These are phyloP conservation scores for Xylaria sp. DNA, from an alignment of 2,329 filamentous ascomycete species.

Conservation along the genomic window DNA sequence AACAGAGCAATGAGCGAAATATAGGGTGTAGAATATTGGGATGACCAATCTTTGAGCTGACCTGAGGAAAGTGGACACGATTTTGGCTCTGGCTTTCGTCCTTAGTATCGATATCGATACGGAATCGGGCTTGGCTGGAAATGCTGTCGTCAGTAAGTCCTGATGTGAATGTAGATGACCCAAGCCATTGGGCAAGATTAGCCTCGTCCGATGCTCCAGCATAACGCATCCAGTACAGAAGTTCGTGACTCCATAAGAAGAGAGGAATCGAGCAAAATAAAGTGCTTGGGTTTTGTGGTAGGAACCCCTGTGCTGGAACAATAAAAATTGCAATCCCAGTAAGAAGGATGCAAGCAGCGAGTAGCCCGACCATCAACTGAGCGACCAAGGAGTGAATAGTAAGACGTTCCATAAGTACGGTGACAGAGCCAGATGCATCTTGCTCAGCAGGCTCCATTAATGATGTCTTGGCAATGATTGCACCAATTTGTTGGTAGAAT, in stretches of 20 bases:
- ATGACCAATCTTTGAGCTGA: slow-evolving; percentile 1
- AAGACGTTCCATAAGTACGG: neutral
- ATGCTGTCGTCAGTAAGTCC: neutral
- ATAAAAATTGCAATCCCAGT: neutral
- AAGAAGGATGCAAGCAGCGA: neutral
- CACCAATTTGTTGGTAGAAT: slow-evolving; percentile 6
- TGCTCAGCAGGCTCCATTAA: neutral
- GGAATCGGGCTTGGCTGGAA: neutral
- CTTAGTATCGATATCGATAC: neutral
- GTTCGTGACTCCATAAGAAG: neutral
- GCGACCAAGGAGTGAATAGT: neutral
- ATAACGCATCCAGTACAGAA: neutral
- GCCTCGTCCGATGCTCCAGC: slow-evolving; percentile 10
- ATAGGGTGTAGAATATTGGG: slow-evolving; percentile 9
- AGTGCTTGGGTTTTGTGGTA: neutral
- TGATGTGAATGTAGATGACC: neutral
- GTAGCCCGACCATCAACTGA: neutral
- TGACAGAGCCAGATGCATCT: neutral
- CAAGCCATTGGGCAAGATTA: neutral
- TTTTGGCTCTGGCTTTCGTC: neutral
- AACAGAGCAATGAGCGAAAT: neutral
- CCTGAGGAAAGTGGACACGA: neutral
- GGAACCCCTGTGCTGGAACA: neutral
- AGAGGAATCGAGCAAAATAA: neutral
- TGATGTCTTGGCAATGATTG: neutral